Percentiles rank a stretch among this genome's conserved stretches.
phyloP scores from a whole-genome alignment of 306 rosid species.

The Biancaea sappan region DNA sequence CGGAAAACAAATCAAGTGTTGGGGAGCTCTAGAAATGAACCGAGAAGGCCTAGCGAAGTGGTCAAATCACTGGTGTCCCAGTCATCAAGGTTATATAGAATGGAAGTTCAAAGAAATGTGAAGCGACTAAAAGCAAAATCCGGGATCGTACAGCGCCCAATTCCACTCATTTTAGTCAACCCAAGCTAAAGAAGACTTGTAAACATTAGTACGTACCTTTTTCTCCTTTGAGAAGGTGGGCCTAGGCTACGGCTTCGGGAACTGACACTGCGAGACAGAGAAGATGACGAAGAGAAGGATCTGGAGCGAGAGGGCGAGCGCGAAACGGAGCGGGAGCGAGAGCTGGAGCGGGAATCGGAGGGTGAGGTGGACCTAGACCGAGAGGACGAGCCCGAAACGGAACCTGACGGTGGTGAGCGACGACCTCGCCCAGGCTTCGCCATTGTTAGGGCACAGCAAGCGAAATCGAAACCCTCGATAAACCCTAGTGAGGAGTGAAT shows the following conservation, averaged over 20 bases:
- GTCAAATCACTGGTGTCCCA: not conserved
- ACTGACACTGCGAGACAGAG: slow-evolving; percentile 67
- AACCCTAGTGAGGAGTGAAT: slow-evolving; percentile 50
- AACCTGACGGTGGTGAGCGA: slow-evolving; percentile 85
- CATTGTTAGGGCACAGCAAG: slow-evolving; percentile 51
- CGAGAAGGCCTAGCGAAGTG: too few relatives aligned
- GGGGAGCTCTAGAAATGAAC: too few relatives aligned
- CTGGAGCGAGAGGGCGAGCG: slow-evolving; percentile 70
- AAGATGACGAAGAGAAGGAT: slow-evolving; percentile 71
- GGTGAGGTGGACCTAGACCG: slow-evolving; percentile 62
- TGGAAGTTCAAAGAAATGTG: not conserved
- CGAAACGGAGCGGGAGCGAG: slow-evolving; percentile 56
- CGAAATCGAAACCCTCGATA: slow-evolving; percentile 59
- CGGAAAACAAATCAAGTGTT: not conserved
- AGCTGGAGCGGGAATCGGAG: slow-evolving; percentile 61
- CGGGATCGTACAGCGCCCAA: not conserved
- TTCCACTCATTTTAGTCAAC: slow-evolving; percentile 9
- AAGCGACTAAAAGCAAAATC: not conserved
- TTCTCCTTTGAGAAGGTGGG: slow-evolving; percentile 65
- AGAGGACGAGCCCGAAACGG: slow-evolving; percentile 73
- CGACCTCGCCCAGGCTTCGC: slow-evolving; percentile 93
- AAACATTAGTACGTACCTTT: slow-evolving; percentile 47
- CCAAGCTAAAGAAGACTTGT: not conserved
- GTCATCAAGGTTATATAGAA: not conserved
- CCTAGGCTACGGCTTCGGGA: slow-evolving; percentile 80